Evolutionary conservation across 495 filamentous ascomycete species (phyloP).

Genomic region (Sabuloglossum arenarium): DNA sequence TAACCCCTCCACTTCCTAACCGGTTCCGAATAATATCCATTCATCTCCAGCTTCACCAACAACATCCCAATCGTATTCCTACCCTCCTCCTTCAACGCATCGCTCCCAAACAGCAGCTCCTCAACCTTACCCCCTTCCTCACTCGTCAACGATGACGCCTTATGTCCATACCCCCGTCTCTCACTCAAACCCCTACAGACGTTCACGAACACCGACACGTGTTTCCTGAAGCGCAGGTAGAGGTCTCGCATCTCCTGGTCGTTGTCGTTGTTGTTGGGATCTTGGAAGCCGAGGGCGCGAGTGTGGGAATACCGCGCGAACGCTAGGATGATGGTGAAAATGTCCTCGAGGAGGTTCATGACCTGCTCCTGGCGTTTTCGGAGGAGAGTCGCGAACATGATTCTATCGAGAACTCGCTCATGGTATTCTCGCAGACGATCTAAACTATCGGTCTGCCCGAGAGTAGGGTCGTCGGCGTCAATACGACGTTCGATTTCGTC

Average conservation of each 20-base stretch:
- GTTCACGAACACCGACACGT: conserved; percentile 44
- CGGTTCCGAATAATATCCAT: conserved; percentile 26
- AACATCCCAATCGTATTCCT: conserved; percentile 30
- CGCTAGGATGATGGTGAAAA: conserved; percentile 47
- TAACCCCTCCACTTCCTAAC: not conserved
- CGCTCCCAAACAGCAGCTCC: conserved; percentile 6
- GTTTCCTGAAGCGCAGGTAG: conserved; percentile 42
- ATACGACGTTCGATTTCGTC: conserved; percentile 36
- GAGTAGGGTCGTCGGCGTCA: conserved; percentile 23
- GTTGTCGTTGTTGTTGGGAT: conserved; percentile 15
- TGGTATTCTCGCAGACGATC: conserved; percentile 47
- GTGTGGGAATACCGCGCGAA: conserved; percentile 35
- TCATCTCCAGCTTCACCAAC: conserved; percentile 38
- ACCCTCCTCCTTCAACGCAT: conserved; percentile 14
- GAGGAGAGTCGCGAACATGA: conserved; percentile 55
- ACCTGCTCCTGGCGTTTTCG: conserved; percentile 47
- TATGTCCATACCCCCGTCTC: conserved; percentile 34
- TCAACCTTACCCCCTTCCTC: too few relatives aligned
- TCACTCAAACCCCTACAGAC: conserved; percentile 39
- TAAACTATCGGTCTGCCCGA: conserved; percentile 29
- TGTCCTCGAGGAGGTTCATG: conserved; percentile 53
- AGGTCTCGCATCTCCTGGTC: conserved; percentile 28
- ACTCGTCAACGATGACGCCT: conserved; percentile 13
- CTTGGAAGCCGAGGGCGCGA: conserved; percentile 7
- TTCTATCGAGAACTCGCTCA: conserved; percentile 54